Evolutionary conservation across 2,329 filamentous ascomycete species (phyloP).

Genomic region (Sclerotinia sclerotiorum): DNA sequence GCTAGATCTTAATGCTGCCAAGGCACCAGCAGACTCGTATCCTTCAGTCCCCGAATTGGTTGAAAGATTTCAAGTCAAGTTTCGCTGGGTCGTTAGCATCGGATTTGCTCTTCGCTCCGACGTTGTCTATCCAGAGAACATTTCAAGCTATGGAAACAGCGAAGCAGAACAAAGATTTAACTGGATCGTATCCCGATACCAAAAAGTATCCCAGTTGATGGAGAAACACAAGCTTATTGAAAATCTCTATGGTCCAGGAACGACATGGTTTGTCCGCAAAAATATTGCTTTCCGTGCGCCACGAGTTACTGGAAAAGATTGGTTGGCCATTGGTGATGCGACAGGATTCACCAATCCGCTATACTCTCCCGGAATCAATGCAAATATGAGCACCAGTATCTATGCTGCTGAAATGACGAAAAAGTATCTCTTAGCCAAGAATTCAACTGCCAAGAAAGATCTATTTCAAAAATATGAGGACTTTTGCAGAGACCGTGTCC

Average conservation of each 20-base stretch:
- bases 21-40: slow-evolving; percentile 29
- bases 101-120: slow-evolving; percentile 34
- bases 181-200: slow-evolving; percentile 33
- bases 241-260: slow-evolving; percentile 32
- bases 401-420: slow-evolving; percentile 27
- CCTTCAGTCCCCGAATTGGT: slow-evolving; percentile 32
- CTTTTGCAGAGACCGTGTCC: slow-evolving; percentile 29
- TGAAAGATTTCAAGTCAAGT: slow-evolving; percentile 33
- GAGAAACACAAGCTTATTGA: slow-evolving; percentile 28
- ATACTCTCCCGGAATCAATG: slow-evolving; percentile 38
- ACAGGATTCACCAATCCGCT: slow-evolving; percentile 39
- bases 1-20: slow-evolving; percentile 31
- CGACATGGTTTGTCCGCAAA: slow-evolving; percentile 36
- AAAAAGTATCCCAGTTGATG: slow-evolving; percentile 35
- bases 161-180: slow-evolving; percentile 39
- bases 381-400: slow-evolving; percentile 29
- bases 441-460: background rate
- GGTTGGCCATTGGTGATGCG: slow-evolving; percentile 39
- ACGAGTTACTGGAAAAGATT: slow-evolving; percentile 33
- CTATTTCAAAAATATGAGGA: slow-evolving; percentile 27
- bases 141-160: slow-evolving; percentile 31
- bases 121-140: slow-evolving; percentile 29
- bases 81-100: slow-evolving; percentile 35
- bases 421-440: slow-evolving; percentile 15
- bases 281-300: slow-evolving; percentile 30